A percentile compares a stretch with the other conserved stretches of the same genome.
phyloP scores from a whole-genome alignment of 2,329 filamentous ascomycete species.

The Aspergillus spinulosporus region DNA sequence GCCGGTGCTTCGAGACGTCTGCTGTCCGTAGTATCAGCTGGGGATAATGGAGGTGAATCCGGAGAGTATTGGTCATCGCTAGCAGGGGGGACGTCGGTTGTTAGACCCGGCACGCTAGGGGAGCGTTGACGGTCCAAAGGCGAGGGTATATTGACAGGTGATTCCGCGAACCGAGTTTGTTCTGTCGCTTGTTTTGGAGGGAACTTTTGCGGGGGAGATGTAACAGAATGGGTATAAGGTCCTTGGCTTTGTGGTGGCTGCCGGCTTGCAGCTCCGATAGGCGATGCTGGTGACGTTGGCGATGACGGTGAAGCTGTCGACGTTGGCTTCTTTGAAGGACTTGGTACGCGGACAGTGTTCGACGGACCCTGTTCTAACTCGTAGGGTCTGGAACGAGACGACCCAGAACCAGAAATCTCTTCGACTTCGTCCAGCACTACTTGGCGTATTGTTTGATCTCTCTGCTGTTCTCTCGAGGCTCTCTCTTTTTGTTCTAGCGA shows the following conservation, averaged over 20 bases:
- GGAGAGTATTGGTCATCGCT: constrained; percentile 62
- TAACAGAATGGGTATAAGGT: constrained; percentile 22
- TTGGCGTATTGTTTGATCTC: constrained; percentile 37
- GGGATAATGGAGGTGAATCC: constrained; percentile 61
- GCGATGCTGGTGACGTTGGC: constrained; percentile 21
- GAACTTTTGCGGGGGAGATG: constrained; percentile 34
- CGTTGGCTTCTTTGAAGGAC: constrained; percentile 27
- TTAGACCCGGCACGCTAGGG: constrained; percentile 62
- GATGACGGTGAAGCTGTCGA: background rate
- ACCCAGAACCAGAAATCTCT: constrained; percentile 24
- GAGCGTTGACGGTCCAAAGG: constrained; percentile 49
- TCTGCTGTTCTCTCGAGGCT: constrained; percentile 22
- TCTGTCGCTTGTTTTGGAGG: constrained; percentile 26
- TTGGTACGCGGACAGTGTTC: constrained; percentile 25
- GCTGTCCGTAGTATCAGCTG: constrained; percentile 32
- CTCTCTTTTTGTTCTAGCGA: constrained; percentile 24
- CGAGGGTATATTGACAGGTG: constrained; percentile 67
- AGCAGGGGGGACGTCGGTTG: constrained; percentile 70
- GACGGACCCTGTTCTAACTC: constrained; percentile 23
- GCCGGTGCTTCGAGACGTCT: constrained; percentile 46
- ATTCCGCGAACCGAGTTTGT: constrained; percentile 62
- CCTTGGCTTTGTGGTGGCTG: constrained; percentile 12
- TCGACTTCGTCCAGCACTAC: constrained; percentile 35
- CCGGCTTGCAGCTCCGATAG: constrained; percentile 10
- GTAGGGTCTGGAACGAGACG: constrained; percentile 21